phyloP scores from a whole-genome alignment of 208 protist species.

The Porcisia deanei region DNA sequence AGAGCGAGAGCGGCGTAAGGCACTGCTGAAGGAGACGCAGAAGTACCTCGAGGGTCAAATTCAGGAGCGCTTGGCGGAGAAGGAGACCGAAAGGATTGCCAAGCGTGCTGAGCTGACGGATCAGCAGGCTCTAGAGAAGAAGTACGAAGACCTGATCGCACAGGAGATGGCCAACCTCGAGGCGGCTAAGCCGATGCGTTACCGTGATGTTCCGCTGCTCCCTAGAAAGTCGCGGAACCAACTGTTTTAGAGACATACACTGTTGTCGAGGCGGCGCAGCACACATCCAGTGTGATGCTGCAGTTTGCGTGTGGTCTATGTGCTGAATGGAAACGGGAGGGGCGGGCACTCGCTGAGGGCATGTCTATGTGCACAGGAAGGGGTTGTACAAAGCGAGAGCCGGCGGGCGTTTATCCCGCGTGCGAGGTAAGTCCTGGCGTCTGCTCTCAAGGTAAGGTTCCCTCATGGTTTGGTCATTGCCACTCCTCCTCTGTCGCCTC shows the following conservation, averaged over 20 bases:
- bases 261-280: not conserved
- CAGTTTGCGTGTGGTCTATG: not conserved
- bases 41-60: slow-evolving; percentile 75
- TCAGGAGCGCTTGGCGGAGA: slow-evolving; percentile 39
- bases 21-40: slow-evolving; percentile 65
- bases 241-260: slow-evolving; percentile 28
- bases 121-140: slow-evolving; percentile 50
- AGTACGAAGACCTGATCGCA: slow-evolving; percentile 66
- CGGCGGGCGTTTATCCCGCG: too few relatives aligned
- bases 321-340: not conserved
- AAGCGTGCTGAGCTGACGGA: slow-evolving; percentile 54
- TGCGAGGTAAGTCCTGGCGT: too few relatives aligned
- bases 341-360: not conserved
- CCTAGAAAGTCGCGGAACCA: slow-evolving; percentile 38
- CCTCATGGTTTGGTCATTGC: not conserved
- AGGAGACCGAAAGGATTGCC: slow-evolving; percentile 41
- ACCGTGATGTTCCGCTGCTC: slow-evolving; percentile 72
- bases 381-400: too few relatives aligned
- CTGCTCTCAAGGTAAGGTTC: not conserved
- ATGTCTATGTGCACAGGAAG: too few relatives aligned
- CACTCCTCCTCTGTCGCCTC: not conserved
- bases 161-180: slow-evolving; percentile 79
- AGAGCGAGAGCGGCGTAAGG: slow-evolving; percentile 47
- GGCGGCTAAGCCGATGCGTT: slow-evolving; percentile 72
- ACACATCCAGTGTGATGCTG: not conserved